phyloP scores from a whole-genome alignment of 2,329 filamentous ascomycete species.

The Metarhizium brunneum region DNA sequence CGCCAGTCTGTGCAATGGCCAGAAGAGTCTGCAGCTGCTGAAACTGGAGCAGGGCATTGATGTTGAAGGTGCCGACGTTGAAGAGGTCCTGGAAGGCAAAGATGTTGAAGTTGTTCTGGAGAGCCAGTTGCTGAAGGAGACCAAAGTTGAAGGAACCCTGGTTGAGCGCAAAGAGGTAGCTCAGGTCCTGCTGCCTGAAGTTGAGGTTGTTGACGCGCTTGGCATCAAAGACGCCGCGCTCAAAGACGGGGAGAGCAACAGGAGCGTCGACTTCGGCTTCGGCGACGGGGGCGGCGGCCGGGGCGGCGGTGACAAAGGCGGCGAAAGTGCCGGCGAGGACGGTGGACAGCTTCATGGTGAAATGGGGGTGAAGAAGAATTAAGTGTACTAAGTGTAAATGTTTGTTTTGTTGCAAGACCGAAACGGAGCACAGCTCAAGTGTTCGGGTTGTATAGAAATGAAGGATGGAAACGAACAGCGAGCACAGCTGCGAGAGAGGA shows the following conservation, averaged over 20 bases:
- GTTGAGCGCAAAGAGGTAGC: slow-evolving; percentile 38
- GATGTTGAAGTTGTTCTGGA: slow-evolving; percentile 37
- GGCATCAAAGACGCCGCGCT: background rate
- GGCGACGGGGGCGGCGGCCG: background rate
- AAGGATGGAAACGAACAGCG: background rate
- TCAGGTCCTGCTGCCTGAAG: slow-evolving; percentile 30
- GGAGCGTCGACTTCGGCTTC: background rate
- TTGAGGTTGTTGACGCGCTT: slow-evolving; percentile 26
- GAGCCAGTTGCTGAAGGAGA: slow-evolving; percentile 28
- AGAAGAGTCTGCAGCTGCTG: slow-evolving; percentile 32
- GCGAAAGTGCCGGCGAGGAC: background rate
- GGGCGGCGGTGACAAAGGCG: background rate
- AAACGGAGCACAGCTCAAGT: background rate
- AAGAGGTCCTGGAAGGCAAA: slow-evolving; percentile 32
- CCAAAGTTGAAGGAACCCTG: slow-evolving; percentile 28
- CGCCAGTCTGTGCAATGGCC: slow-evolving; percentile 19
- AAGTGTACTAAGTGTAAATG: background rate
- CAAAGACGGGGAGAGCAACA: background rate
- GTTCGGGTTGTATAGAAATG: background rate
- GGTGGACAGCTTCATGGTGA: background rate
- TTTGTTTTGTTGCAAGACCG: background rate
- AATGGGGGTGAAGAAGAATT: background rate
- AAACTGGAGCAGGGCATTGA: slow-evolving; percentile 29
- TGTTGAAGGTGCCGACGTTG: slow-evolving; percentile 28
- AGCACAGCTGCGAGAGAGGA: background rate